Conservation (phyloP, 1,284 basidiomycete genomes). For the Grifola frondosa region DNA sequence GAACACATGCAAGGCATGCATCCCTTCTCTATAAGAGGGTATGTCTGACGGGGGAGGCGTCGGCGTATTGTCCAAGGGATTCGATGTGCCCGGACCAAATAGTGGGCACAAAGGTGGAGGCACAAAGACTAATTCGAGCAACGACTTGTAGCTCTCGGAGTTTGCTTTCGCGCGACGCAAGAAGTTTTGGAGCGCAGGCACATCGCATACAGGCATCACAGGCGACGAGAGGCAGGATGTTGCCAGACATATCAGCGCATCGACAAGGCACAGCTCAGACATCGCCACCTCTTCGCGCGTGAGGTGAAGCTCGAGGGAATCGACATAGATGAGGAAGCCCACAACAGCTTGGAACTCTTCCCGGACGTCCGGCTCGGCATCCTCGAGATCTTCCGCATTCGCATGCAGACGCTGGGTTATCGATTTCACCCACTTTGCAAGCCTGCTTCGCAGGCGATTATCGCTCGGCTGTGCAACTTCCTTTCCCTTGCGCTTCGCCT, state of each 20-base stretch:
- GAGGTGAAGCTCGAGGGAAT: slow-evolving; percentile 15
- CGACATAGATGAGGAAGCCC: slow-evolving; percentile 20
- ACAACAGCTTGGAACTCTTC: slow-evolving; percentile 15
- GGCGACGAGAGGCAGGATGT: slow-evolving; percentile 27
- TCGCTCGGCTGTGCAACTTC: slow-evolving; percentile 8
- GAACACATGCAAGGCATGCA: slow-evolving; percentile 28
- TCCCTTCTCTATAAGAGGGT: background rate
- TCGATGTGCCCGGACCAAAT: too few relatives aligned
- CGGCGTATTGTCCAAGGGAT: slow-evolving; percentile 3
- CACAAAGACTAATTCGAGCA: too few relatives aligned
- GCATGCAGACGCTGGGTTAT: slow-evolving; percentile 17
- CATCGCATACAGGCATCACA: slow-evolving; percentile 10
- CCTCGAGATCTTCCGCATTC: slow-evolving; percentile 1
- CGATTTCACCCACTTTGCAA: slow-evolving; percentile 29
- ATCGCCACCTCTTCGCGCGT: slow-evolving; percentile 5
- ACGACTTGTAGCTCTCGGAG: slow-evolving; percentile 3
- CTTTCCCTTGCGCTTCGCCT: too few relatives aligned
- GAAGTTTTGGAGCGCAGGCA: slow-evolving; percentile 20
- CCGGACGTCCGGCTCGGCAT: background rate
- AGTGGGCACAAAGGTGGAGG: too few relatives aligned
- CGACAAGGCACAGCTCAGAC: slow-evolving; percentile 17
- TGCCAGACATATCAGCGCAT: slow-evolving; percentile 32
- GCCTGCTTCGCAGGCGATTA: slow-evolving; percentile 14
- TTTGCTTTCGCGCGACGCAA: slow-evolving; percentile 14
- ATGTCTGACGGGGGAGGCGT: slow-evolving; percentile 13